Conservation (phyloP, 495 filamentous ascomycete species). For the Cladorrhinum samala region DNA sequence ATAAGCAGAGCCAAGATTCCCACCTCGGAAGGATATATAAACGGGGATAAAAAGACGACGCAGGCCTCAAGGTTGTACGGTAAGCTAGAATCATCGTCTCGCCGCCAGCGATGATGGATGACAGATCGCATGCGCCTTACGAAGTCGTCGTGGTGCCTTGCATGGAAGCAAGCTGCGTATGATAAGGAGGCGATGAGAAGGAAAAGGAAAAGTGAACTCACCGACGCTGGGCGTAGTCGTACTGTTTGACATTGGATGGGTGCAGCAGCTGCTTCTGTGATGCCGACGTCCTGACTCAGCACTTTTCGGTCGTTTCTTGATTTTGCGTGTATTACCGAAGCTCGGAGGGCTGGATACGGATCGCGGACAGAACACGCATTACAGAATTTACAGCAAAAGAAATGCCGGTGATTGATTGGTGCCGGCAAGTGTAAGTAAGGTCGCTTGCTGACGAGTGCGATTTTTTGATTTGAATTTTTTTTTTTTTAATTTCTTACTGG, state of each 20-base stretch:
- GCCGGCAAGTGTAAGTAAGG: not conserved
- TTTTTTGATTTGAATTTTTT: not conserved
- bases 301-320: not conserved
- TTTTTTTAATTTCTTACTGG: not conserved
- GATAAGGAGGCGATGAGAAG: not conserved
- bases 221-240: not conserved
- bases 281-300: slow-evolving; percentile 3
- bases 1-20: slow-evolving; percentile 6
- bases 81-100: no score
- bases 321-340: not conserved
- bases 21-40: slow-evolving; percentile 2
- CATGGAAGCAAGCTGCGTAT: not conserved
- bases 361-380: not conserved
- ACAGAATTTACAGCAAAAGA: not conserved
- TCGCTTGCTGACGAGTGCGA: not conserved
- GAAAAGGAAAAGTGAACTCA: not conserved
- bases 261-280: no score
- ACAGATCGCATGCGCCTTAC: no score
- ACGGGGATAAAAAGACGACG: not conserved
- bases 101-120: no score
- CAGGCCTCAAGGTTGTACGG: no score
- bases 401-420: not conserved
- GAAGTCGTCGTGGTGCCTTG: no score
- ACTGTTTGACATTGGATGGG: slow-evolving; percentile 1
- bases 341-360: not conserved